Percentiles rank a stretch among this genome's conserved stretches.
phyloP scores from a whole-genome alignment of 805 yeast genomes.

The Yarrowia keelungensis region DNA sequence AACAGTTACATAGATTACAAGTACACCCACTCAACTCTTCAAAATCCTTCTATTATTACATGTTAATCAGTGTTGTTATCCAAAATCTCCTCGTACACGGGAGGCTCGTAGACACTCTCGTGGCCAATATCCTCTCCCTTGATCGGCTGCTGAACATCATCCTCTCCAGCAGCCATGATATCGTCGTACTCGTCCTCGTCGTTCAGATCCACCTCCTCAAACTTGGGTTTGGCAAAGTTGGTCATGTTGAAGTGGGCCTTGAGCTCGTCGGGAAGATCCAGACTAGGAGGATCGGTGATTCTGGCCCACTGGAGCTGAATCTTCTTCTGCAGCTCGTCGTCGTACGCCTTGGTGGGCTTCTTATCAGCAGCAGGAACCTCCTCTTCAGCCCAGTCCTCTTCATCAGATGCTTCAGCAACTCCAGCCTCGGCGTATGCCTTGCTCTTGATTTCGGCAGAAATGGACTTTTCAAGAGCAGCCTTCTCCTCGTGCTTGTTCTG shows the following conservation, averaged over 20 bases:
- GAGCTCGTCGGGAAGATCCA: conserved; percentile 16
- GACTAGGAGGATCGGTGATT: conserved; percentile 18
- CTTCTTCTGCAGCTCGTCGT: conserved; percentile 12
- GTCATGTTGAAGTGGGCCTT: background rate
- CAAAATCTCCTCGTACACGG: conserved; percentile 3
- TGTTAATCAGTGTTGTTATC: conserved; percentile 14
- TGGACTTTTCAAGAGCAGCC: conserved; percentile 18
- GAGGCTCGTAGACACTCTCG: conserved; percentile 18
- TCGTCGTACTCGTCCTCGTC: conserved; percentile 38
- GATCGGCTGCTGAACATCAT: background rate
- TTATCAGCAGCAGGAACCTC: background rate
- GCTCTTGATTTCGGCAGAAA: background rate
- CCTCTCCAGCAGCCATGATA: conserved; percentile 23
- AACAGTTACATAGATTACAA: no score
- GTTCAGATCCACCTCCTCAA: conserved; percentile 31
- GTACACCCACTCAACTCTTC: no score
- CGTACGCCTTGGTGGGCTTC: conserved; percentile 15
- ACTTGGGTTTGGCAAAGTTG: background rate
- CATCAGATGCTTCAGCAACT: background rate
- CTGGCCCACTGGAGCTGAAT: conserved; percentile 36
- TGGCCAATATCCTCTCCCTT: conserved; percentile 32
- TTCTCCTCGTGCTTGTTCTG: conserved; percentile 19
- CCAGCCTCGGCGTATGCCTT: conserved; percentile 14
- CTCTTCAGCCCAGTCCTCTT: conserved; percentile 26
- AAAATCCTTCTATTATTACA: background rate